Conservation (phyloP, 2,329 filamentous ascomycete species). For the Aquanectria penicillioides region DNA sequence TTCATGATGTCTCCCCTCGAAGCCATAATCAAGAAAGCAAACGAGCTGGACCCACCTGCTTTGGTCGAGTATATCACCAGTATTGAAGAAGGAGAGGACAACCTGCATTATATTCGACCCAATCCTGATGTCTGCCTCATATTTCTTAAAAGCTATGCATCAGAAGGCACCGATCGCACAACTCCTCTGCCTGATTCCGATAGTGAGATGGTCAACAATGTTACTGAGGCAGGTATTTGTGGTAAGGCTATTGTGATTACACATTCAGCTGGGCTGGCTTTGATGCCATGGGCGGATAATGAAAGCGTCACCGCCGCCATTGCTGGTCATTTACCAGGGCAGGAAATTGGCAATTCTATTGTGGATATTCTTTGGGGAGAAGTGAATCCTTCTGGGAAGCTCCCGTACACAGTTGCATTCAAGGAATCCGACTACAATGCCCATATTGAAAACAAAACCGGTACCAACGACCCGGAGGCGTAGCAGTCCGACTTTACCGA, state of each 20-base stretch:
- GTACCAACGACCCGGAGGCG: neutral
- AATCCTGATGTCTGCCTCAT: conserved; percentile 14
- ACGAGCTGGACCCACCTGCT: too few species aligned
- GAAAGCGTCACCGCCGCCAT: conserved; percentile 72
- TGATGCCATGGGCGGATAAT: conserved; percentile 73
- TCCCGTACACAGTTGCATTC: conserved; percentile 74
- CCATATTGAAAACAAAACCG: neutral
- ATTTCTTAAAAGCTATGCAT: conserved; percentile 12
- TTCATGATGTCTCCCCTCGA: conserved; percentile 46
- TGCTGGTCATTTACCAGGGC: conserved; percentile 74
- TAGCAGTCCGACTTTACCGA: conserved; percentile 43
- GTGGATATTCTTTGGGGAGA: conserved; percentile 74
- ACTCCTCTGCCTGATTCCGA: neutral
- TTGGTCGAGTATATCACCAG: too few species aligned
- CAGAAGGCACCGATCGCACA: conserved; percentile 2
- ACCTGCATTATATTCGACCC: too few species aligned
- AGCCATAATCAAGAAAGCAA: conserved; percentile 40
- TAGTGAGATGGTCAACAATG: conserved; percentile 49
- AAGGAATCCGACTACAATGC: conserved; percentile 4
- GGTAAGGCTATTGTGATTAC: conserved; percentile 71
- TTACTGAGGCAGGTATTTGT: conserved; percentile 64
- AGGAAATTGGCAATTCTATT: conserved; percentile 75
- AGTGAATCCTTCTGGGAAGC: conserved; percentile 71
- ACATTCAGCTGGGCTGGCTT: conserved; percentile 72
- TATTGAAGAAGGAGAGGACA: too few species aligned